Conservation (phyloP, 2,329 filamentous ascomycete species). For the Alternaria brassicae region DNA sequence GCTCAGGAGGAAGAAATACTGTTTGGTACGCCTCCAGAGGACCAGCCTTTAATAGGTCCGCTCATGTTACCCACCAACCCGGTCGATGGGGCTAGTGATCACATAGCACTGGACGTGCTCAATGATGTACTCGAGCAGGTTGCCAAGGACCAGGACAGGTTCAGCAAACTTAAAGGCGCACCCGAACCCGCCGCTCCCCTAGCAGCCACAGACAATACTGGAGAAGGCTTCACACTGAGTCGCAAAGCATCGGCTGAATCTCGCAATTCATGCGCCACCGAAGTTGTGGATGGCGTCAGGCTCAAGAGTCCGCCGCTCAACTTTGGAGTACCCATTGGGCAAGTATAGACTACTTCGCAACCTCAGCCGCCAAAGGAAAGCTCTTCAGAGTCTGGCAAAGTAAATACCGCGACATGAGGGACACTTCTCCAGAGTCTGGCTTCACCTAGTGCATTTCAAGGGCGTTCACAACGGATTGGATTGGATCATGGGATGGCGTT, state of each 20-base stretch:
- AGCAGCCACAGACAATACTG: not conserved
- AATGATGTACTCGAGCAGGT: conserved; percentile 39
- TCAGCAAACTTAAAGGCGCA: conserved; percentile 26
- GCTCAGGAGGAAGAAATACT: conserved; percentile 18
- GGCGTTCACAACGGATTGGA: not conserved
- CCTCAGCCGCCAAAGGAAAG: not conserved
- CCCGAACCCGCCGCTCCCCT: conserved; percentile 14
- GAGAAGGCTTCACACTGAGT: conserved; percentile 22
- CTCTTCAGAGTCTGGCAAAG: not conserved
- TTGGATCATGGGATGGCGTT: conserved; percentile 1
- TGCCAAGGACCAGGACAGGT: conserved; percentile 28
- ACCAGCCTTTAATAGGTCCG: conserved; percentile 38
- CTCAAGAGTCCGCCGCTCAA: conserved; percentile 48
- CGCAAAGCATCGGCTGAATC: conserved; percentile 30
- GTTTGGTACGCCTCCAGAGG: conserved; percentile 25
- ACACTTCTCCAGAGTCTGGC: not conserved
- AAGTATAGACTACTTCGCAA: conserved; percentile 19
- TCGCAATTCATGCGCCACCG: conserved; percentile 27
- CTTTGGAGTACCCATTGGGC: conserved; percentile 46
- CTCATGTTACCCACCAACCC: conserved; percentile 45
- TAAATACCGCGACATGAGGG: not conserved
- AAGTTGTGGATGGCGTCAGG: conserved; percentile 42
- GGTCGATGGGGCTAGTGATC: conserved; percentile 40
- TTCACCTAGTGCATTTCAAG: not conserved
- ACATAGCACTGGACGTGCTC: conserved; percentile 38